Evolutionary conservation across 1,139 yeast species (phyloP).

Genomic region (Saccharomyces hybrid): DNA sequence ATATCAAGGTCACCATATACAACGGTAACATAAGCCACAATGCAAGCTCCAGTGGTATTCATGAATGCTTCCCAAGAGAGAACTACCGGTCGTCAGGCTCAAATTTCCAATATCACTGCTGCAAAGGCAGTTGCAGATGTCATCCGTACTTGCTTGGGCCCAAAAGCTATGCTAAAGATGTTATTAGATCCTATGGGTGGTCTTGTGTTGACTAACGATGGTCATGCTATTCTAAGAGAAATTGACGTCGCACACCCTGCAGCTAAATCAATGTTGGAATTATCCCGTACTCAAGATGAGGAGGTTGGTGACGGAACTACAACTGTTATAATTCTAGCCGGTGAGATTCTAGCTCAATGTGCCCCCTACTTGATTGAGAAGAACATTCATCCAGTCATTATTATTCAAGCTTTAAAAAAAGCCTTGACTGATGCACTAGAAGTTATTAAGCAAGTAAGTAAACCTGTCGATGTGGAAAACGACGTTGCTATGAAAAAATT

Average conservation of each 20-base stretch:
- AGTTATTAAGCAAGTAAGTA: constrained; percentile 76
- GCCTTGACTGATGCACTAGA: constrained; percentile 89
- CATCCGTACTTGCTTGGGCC: constrained; percentile 97
- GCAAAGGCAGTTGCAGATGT: constrained; percentile 98
- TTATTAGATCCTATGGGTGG: constrained; percentile 98
- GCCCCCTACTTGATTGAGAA: constrained; percentile 85
- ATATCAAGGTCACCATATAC: not conserved
- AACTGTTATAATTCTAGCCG: constrained; percentile 89
- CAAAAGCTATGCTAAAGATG: constrained; percentile 98
- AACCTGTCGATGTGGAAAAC: constrained; percentile 74
- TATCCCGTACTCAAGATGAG: constrained; percentile 96
- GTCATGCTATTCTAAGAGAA: constrained; percentile 87
- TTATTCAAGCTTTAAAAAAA: constrained; percentile 87
- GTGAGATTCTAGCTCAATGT: constrained; percentile 92
- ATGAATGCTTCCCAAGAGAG: constrained; percentile 86
- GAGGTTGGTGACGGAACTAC: constrained; percentile 99
- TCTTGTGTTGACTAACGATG: constrained; percentile 93
- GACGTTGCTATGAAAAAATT: constrained; percentile 83
- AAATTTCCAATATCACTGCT: constrained; percentile 92
- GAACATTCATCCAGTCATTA: constrained; percentile 93
- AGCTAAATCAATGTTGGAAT: constrained; percentile 96
- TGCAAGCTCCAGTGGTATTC: constrained; percentile 73
- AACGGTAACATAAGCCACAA: constrained; percentile 21
- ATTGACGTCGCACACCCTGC: constrained; percentile 96
- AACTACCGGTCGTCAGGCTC: constrained; percentile 96